phyloP scores from a whole-genome alignment of 345 rosid species.

The Chamaenerion angustifolium region DNA sequence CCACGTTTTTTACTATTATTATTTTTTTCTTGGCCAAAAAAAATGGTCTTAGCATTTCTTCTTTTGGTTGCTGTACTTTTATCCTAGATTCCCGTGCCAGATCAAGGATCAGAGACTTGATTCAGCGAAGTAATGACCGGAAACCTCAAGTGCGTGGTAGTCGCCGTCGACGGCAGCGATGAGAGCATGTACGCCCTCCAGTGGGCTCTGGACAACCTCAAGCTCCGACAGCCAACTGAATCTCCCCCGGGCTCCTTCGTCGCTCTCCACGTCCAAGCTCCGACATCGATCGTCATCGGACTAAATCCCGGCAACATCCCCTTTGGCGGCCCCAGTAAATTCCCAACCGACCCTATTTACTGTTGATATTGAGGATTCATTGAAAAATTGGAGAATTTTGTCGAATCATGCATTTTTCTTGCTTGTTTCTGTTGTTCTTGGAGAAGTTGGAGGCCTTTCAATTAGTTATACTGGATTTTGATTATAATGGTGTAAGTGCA shows the following conservation, averaged over 20 bases:
- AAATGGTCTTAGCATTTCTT: too few species aligned
- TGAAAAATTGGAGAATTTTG: too few species aligned
- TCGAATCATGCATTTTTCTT: too few species aligned
- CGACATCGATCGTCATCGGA: conserved; percentile 61
- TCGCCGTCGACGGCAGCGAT: conserved; percentile 82
- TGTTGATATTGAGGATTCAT: background rate
- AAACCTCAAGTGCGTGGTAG: conserved; percentile 38
- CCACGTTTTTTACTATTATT: too few species aligned
- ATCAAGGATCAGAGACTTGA: background rate
- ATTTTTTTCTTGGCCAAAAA: too few species aligned
- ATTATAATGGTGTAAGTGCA: too few species aligned
- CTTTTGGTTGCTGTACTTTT: too few species aligned
- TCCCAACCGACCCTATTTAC: background rate
- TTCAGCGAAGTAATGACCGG: background rate
- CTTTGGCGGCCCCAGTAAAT: conserved; percentile 85
- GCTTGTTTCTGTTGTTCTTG: too few species aligned
- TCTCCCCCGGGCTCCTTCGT: conserved; percentile 29
- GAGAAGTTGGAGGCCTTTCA: too few species aligned
- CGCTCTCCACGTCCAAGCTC: conserved; percentile 68
- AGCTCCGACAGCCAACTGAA: conserved; percentile 46
- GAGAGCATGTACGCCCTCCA: conserved; percentile 77
- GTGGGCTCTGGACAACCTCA: conserved; percentile 70
- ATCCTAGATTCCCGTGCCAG: too few species aligned
- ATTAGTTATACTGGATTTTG: too few species aligned
- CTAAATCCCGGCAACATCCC: conserved; percentile 78